Conservation (phyloP, 306 rosid genomes). For the Herpetospermum pedunculosum region DNA sequence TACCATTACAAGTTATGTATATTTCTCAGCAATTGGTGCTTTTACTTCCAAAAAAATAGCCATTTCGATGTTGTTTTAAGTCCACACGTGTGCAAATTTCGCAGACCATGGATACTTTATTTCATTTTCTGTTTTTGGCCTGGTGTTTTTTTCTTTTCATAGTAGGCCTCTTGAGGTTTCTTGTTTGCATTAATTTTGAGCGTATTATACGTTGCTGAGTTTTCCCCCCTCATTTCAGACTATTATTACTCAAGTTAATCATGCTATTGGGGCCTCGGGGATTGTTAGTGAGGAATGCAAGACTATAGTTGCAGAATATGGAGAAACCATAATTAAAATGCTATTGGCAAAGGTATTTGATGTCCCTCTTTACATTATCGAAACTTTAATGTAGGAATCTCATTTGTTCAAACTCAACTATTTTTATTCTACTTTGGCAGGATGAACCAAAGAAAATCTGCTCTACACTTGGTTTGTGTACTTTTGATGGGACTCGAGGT, state of each 20-base stretch:
- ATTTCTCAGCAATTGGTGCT: background rate
- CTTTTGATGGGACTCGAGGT: slow-evolving; percentile 42
- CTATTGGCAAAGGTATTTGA: slow-evolving; percentile 34
- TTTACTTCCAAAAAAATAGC: too few relatives aligned
- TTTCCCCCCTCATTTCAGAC: slow-evolving; percentile 13
- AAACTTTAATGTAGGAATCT: background rate
- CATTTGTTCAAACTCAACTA: background rate
- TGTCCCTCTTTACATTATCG: background rate
- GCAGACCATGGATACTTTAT: background rate
- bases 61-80: too few relatives aligned
- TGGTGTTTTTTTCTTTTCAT: background rate
- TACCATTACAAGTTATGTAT: background rate
- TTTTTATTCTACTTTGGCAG: slow-evolving; percentile 15
- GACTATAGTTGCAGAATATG: slow-evolving; percentile 47
- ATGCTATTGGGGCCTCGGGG: slow-evolving; percentile 68
- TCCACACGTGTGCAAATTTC: background rate
- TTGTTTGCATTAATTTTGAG: slow-evolving; percentile 1
- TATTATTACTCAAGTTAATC: slow-evolving; percentile 54
- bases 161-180: background rate
- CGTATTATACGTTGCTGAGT: background rate
- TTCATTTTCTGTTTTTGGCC: background rate
- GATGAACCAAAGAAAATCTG: slow-evolving; percentile 51
- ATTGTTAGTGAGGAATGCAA: slow-evolving; percentile 59
- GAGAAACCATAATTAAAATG: slow-evolving; percentile 48
- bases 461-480: slow-evolving; percentile 53